phyloP scores from a whole-genome alignment of 2,329 filamentous ascomycete genomes.

The Pseudofabraea citricarpa region DNA sequence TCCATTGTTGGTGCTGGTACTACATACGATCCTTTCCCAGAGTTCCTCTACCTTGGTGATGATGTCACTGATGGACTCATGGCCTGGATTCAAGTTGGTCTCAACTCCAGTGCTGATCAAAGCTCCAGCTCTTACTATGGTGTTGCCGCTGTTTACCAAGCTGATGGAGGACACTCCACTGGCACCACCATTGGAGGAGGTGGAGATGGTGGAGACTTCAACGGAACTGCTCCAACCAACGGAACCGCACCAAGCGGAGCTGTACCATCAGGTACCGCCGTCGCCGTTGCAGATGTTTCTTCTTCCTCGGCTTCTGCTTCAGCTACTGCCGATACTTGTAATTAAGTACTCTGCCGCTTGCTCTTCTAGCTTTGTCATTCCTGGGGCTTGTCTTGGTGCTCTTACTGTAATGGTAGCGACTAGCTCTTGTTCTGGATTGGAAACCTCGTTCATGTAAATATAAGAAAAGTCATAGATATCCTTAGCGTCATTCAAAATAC shows the following conservation, averaged over 20 bases:
- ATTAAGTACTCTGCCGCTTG: too few relatives aligned
- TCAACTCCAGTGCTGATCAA: conserved; percentile 7
- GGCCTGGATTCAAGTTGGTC: conserved; percentile 46
- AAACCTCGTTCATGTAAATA: too few relatives aligned
- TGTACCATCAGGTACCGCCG: too few relatives aligned
- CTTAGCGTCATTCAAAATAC: too few relatives aligned
- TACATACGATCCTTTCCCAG: conserved; percentile 44
- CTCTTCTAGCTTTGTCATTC: too few relatives aligned
- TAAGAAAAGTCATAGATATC: too few relatives aligned
- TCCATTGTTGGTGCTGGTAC: conserved; percentile 37
- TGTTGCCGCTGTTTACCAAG: not conserved
- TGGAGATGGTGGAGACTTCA: not conserved
- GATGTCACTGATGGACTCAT: conserved; percentile 45
- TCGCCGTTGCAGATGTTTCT: too few relatives aligned
- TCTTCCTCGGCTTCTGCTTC: too few relatives aligned
- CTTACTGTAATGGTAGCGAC: too few relatives aligned
- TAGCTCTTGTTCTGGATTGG: too few relatives aligned
- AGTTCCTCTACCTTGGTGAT: conserved; percentile 54
- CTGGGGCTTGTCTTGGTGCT: too few relatives aligned
- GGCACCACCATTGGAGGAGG: not conserved
- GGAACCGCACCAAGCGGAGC: not conserved
- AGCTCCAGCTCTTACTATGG: not conserved
- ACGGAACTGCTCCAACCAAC: not conserved
- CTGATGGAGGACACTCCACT: not conserved
- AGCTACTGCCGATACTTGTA: too few relatives aligned